Base-by-base conservation (phyloP, 148 eudicot species). In the Nyssa sinensis region DNA sequence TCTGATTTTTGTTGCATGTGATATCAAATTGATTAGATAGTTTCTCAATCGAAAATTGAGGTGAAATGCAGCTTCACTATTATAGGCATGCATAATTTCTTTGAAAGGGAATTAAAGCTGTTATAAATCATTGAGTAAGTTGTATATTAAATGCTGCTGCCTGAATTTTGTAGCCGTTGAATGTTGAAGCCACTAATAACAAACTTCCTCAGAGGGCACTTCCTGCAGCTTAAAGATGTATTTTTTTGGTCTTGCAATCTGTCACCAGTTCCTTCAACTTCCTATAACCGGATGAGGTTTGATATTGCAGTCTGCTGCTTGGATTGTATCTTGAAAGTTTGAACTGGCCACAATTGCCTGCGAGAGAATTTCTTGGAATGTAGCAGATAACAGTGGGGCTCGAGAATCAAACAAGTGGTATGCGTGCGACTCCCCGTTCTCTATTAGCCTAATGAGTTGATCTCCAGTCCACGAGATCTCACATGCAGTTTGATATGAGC, bases 281-380 rank as follows among this genome's bases (percentile, higher is more conserved):
- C 21, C 31, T 21, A 32, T 24, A 53, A 10, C 30, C n/a, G 33
- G 27, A 51, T 7, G 57, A 13, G 47, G n/a, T 47, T 1, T 61
- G 57, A 30, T 12, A 61, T 69, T 61, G 67, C 73, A 68, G 78
- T 29, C 60, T 37, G 66, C 62, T 35, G 78, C 64, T 32, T 60
- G 21, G 44, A 29, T 28, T 30, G 67, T 67, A 24, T 51, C 37
- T 51, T 4, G 37, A 51, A 19, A 75, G 51, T 61, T 14, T 59
- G 72, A 39, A 23, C 67, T 72, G 67, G 67, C 21, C 14, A 21
- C 64, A 53, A 25, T 72, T 11, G 30, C 60, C 51, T 62, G 35
- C 49, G n/a, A 37, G 66, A n/a, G 47, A 53, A 37, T 75, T 70
- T 29, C 64, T 41, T 17, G 35, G 17, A 57, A 24, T 37, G 41